phyloP scores from a whole-genome alignment of 495 filamentous ascomycete genomes.

The Penicillium riverlandense region DNA sequence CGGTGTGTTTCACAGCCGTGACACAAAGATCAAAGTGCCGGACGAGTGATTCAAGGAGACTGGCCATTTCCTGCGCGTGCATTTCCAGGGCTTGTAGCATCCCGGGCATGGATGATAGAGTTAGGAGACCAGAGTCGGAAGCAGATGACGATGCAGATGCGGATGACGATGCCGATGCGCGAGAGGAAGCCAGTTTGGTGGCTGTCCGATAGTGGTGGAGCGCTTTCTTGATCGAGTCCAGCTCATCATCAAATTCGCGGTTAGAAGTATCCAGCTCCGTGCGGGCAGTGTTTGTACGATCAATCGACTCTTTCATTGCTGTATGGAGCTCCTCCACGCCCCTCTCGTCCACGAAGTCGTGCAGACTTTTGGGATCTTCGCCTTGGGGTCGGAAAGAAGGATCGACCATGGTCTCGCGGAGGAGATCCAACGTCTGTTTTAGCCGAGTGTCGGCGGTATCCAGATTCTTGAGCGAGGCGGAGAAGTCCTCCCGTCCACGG shows the following conservation, averaged over 20 bases:
- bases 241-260: slow-evolving; percentile 46
- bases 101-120: slow-evolving; percentile 49
- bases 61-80: slow-evolving; percentile 78
- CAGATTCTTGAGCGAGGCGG: slow-evolving; percentile 56
- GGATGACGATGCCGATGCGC: slow-evolving; percentile 32
- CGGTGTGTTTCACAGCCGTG: slow-evolving; percentile 83
- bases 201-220: slow-evolving; percentile 38
- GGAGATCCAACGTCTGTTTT: slow-evolving; percentile 58
- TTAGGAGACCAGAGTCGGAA: slow-evolving; percentile 29
- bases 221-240: slow-evolving; percentile 54
- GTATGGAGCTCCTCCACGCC: slow-evolving; percentile 63
- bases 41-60: slow-evolving; percentile 73
- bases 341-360: slow-evolving; percentile 86
- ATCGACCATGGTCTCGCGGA: slow-evolving; percentile 69
- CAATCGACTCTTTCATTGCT: slow-evolving; percentile 61
- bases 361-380: slow-evolving; percentile 61
- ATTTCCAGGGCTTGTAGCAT: slow-evolving; percentile 67
- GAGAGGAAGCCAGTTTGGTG: slow-evolving; percentile 34
- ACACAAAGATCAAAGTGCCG: slow-evolving; percentile 92
- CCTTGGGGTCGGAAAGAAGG: slow-evolving; percentile 60
- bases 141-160: slow-evolving; percentile 32
- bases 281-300: slow-evolving; percentile 47
- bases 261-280: slow-evolving; percentile 43
- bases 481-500: slow-evolving; percentile 50
- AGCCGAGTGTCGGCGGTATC: slow-evolving; percentile 70